Evolutionary conservation across 176 grass and related monocot species (phyloP).

Genomic region (Saccharum officinarum): DNA sequence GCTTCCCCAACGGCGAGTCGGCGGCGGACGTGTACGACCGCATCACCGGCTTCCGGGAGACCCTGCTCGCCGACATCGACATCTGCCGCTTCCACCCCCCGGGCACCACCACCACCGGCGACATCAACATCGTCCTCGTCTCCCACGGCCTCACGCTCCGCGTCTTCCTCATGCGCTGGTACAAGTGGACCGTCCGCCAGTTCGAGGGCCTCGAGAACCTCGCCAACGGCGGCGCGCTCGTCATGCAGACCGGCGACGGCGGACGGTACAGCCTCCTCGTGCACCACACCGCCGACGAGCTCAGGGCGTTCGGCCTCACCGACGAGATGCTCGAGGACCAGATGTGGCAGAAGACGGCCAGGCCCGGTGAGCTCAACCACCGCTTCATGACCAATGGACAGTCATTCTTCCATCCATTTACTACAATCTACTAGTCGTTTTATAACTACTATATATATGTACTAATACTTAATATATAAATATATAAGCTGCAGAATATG

Average conservation of each 20-base stretch:
- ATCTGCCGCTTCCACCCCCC: constrained; percentile 63
- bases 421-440: neutral
- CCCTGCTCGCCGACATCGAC: constrained; percentile 68
- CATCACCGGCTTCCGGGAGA: constrained; percentile 81
- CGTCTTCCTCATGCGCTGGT: constrained; percentile 83
- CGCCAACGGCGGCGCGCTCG: constrained; percentile 51
- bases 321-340: constrained; percentile 70
- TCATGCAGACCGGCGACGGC: constrained; percentile 65
- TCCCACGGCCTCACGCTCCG: constrained; percentile 69
- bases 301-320: constrained; percentile 54
- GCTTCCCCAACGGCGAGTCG: too few species aligned
- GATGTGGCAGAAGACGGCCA: constrained; percentile 73
- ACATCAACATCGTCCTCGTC: constrained; percentile 71
- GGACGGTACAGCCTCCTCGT: constrained; percentile 79
- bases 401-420: constrained; percentile 42
- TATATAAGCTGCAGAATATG: too few species aligned
- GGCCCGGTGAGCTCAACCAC: constrained; percentile 61
- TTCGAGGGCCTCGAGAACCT: constrained; percentile 66
- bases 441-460: too few species aligned
- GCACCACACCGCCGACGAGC: constrained; percentile 63
- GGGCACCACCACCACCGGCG: neutral
- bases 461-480: too few species aligned
- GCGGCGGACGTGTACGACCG: constrained; percentile 81
- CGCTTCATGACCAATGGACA: constrained; percentile 60
- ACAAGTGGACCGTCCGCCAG: constrained; percentile 79